Evolutionary conservation across 2,329 filamentous ascomycete species (phyloP).

Genomic region (Ophiostoma pallidulum): DNA sequence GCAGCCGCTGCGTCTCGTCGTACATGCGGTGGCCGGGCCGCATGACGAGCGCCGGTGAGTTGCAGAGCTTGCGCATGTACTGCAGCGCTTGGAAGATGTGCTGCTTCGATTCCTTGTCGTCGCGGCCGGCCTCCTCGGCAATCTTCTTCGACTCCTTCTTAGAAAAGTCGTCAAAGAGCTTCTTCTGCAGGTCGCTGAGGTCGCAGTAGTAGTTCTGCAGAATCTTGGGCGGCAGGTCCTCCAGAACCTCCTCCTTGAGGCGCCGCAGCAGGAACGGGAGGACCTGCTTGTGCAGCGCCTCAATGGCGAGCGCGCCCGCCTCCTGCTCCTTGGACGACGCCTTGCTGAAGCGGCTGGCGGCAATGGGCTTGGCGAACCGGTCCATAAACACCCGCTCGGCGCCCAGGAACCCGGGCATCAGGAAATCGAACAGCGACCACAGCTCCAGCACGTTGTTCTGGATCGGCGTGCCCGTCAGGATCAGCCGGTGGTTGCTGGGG

Average conservation of each 20-base stretch:
- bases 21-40: constrained; percentile 90
- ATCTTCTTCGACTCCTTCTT: constrained; percentile 89
- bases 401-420: constrained; percentile 97
- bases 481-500: constrained; percentile 85
- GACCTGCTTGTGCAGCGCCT: constrained; percentile 97
- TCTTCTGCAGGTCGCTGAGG: constrained; percentile 86
- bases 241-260: constrained; percentile 92
- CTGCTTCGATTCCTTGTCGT: constrained; percentile 89
- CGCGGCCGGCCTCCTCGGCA: constrained; percentile 69
- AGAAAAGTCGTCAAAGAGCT: constrained; percentile 91
- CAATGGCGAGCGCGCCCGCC: constrained; percentile 88
- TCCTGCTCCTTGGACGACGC: constrained; percentile 98
- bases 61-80: constrained; percentile 99
- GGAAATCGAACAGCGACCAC: constrained; percentile 96
- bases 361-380: constrained; percentile 89
- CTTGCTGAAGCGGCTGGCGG: constrained; percentile 89
- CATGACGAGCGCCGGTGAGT: constrained; percentile 91
- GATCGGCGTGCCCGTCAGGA: constrained; percentile 92
- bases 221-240: constrained; percentile 96
- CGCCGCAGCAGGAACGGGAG: constrained; percentile 91
- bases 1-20: constrained; percentile 71
- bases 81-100: constrained; percentile 99
- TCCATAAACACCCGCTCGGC: constrained; percentile 93
- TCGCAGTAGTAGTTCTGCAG: constrained; percentile 99
- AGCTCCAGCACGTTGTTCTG: constrained; percentile 96